These are phyloP conservation scores for Naumovozyma baii DNA, from an alignment of 805 yeast genomes.

Conservation along the genomic window DNA sequence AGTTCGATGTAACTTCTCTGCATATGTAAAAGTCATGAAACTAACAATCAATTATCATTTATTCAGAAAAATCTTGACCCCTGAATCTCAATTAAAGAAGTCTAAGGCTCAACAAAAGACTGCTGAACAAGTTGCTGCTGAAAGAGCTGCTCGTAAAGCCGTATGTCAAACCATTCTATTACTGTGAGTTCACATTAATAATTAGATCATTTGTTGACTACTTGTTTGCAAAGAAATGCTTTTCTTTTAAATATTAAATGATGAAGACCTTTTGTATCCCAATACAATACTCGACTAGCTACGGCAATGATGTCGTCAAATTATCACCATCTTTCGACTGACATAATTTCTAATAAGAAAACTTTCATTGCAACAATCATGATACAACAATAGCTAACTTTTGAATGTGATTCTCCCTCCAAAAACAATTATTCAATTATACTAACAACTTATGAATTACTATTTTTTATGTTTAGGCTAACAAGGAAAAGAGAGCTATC, in stretches of 20 bases:
- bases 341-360: conserved; percentile 18
- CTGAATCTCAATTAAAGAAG: conserved; percentile 83
- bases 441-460: not conserved
- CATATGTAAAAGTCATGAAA: conserved; percentile 2
- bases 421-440: not conserved
- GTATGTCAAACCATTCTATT: conserved; percentile 44
- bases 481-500: conserved; percentile 52
- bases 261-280: conserved; percentile 44
- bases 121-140: conserved; percentile 71
- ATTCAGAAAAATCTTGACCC: conserved; percentile 39
- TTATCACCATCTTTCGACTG: conserved; percentile 73
- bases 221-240: conserved; percentile 1
- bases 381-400: not conserved
- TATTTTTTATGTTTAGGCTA: conserved; percentile 29
- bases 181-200: conserved; percentile 4
- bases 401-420: not conserved
- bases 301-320: conserved; percentile 60
- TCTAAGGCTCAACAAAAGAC: conserved; percentile 69
- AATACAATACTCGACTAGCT: conserved; percentile 50
- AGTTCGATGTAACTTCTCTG: conserved; percentile 31
- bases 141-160: conserved; percentile 64
- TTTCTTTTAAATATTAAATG: conserved; percentile 14
- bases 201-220: not conserved
- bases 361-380: not conserved
- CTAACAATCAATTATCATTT: conserved; percentile 1